Evolutionary conservation across 1,284 basidiomycete genomes (phyloP).

Genomic region (Rhizoctonia solani): DNA sequence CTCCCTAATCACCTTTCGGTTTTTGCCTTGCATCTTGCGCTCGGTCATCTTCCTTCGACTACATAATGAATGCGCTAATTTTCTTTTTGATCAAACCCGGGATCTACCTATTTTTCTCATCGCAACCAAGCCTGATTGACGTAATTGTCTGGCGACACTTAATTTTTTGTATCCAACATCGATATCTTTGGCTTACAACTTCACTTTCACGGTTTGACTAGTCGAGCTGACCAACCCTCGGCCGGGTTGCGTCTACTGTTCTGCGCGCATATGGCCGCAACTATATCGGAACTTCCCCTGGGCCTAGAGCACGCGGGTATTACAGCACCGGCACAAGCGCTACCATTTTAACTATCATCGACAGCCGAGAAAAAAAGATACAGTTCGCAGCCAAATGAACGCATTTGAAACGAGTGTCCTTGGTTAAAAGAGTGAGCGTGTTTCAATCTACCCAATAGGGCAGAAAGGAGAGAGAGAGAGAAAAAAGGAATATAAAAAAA

Average conservation of each 20-base stretch:
- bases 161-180: too few species aligned
- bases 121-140: background rate
- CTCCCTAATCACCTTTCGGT: background rate
- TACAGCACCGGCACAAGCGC: background rate
- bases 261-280: background rate
- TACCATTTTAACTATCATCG: too few species aligned
- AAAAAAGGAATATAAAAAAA: background rate
- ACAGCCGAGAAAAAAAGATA: too few species aligned
- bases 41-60: too few species aligned
- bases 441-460: slow-evolving; percentile 13
- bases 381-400: slow-evolving; percentile 18
- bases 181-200: too few species aligned
- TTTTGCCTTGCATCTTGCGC: background rate
- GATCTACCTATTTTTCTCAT: background rate
- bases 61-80: too few species aligned
- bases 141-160: too few species aligned
- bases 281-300: background rate
- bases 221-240: too few species aligned
- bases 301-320: background rate
- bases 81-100: too few species aligned
- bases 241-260: too few species aligned
- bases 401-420: slow-evolving; percentile 23
- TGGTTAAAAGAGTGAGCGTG: slow-evolving; percentile 18
- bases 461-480: background rate
- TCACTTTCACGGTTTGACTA: too few species aligned